Evolutionary conservation across 306 rosid species (phyloP).

Genomic region (Abrus precatorius): DNA sequence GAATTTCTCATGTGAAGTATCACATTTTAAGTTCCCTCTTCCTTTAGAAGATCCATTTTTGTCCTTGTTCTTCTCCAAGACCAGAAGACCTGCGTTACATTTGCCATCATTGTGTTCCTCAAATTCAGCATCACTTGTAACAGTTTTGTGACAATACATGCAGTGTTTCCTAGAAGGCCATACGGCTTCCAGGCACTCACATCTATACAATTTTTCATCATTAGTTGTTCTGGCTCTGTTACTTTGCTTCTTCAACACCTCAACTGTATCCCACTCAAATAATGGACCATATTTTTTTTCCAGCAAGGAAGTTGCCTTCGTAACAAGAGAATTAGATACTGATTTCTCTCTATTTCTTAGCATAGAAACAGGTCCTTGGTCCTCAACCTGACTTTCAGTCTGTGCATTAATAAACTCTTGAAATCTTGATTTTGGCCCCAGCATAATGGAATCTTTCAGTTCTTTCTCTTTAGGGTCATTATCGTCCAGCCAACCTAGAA

Average conservation of each 20-base stretch:
- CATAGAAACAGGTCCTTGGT: constrained; percentile 47
- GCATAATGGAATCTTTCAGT: constrained; percentile 78
- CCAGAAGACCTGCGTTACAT: constrained; percentile 63
- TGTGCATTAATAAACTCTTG: constrained; percentile 55
- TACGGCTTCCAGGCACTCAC: constrained; percentile 88
- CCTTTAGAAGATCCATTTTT: constrained; percentile 65
- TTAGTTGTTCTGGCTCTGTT: constrained; percentile 58
- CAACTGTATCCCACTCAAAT: constrained; percentile 61
- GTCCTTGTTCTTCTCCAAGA: constrained; percentile 67
- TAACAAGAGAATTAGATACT: constrained; percentile 61
- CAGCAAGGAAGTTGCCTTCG: constrained; percentile 76
- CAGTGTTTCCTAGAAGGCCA: constrained; percentile 90
- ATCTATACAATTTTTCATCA: constrained; percentile 80
- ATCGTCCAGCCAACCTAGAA: constrained; percentile 74
- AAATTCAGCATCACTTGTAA: constrained; percentile 70
- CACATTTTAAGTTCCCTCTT: constrained; percentile 66
- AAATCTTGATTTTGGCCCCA: constrained; percentile 74
- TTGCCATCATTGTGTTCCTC: constrained; percentile 80
- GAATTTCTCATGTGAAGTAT: constrained; percentile 56
- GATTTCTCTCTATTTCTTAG: constrained; percentile 55
- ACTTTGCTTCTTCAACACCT: constrained; percentile 63
- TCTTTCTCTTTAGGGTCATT: constrained; percentile 78
- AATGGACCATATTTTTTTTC: constrained; percentile 81
- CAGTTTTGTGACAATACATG: constrained; percentile 83
- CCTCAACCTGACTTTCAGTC: constrained; percentile 60